Base-by-base conservation (phyloP, 768 basidiomycete species). In the Ramaria sp. region DNA sequence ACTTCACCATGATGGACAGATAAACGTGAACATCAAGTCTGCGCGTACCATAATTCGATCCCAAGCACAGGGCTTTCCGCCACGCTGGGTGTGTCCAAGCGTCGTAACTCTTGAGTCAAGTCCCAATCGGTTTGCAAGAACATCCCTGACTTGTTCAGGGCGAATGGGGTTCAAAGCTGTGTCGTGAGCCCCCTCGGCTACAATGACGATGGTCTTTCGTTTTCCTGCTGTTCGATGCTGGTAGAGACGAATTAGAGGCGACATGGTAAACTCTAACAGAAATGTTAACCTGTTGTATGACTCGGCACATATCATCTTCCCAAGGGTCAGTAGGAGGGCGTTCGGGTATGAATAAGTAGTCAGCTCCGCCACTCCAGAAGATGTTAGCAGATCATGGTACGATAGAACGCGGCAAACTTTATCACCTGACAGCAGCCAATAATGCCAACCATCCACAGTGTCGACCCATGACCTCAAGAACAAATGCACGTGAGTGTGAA, bases 391-490 rank as follows among this genome's bases (percentile, higher is more conserved):
- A 52, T 34, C 30, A 20, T 5, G 8, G 5, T 39, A n/a, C 5
- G n/a, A 13, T 20, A 25, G 28, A 48, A 39, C 25, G 18, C 13
- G 24, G 39, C 7, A 18, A 36, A 3, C 15, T 32, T 3, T 71
- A 79, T 56, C 62, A 88, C 84, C 88, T 88, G 48, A 97, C 85
- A 58, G 88, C 93, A 10, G 93, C 96, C 63, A 93, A 76, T 22
- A 98, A 73, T 2, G 96, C 93, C 16, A 98, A 74, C 96, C 96
- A 99, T n/a, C 96, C 96, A 68, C 96, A 98, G 66, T 98, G 90
- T 54, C 95, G 74, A n/a, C 96, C 96, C 96, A 98, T 99, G 51
- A 98, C 96, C 68, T 98, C 96, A 38, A 99, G 76, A 39, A 99
- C 94, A 67, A 99, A 99, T 0, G 96, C 96, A 55, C 96, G 80